Conservation (phyloP, 2,329 filamentous ascomycete species). For the Lasiodiplodia citricola region DNA sequence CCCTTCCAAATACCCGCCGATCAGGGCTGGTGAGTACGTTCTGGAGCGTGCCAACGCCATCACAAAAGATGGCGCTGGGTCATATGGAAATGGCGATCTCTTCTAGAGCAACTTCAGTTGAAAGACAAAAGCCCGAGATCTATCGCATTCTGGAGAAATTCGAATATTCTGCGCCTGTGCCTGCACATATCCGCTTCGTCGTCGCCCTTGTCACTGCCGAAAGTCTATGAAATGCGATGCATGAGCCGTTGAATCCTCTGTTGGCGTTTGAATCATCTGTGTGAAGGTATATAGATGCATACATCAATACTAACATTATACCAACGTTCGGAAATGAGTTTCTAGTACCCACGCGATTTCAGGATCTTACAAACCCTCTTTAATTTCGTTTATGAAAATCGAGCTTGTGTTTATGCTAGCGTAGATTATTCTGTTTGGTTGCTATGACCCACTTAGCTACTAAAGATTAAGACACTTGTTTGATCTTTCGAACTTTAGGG, state of each 20-base stretch:
- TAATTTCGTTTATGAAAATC: too few relatives aligned
- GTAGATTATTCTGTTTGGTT: too few relatives aligned
- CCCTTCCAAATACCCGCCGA: conserved; percentile 41
- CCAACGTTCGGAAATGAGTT: too few relatives aligned
- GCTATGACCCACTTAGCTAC: too few relatives aligned
- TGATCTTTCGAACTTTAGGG: too few relatives aligned
- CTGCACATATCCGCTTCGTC: not conserved
- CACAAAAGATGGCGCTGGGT: conserved; percentile 39
- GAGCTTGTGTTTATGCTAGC: too few relatives aligned
- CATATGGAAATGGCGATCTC: conserved; percentile 30
- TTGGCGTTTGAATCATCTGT: not conserved
- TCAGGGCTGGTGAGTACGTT: conserved; percentile 48
- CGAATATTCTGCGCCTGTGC: not conserved
- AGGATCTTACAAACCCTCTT: too few relatives aligned
- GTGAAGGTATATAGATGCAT: not conserved
- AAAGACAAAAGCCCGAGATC: not conserved
- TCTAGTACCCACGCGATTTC: too few relatives aligned
- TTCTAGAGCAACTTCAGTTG: not conserved
- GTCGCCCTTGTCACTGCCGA: not conserved
- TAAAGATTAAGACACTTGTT: too few relatives aligned
- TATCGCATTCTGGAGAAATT: not conserved
- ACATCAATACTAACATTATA: too few relatives aligned
- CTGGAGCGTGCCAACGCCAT: conserved; percentile 42
- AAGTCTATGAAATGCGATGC: not conserved
- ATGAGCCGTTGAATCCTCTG: not conserved